A percentile compares a stretch with the other conserved stretches of the same genome.
Conservation (phyloP, 192 early-diverging fungal genomes). For the Linnemannia zychae region DNA sequence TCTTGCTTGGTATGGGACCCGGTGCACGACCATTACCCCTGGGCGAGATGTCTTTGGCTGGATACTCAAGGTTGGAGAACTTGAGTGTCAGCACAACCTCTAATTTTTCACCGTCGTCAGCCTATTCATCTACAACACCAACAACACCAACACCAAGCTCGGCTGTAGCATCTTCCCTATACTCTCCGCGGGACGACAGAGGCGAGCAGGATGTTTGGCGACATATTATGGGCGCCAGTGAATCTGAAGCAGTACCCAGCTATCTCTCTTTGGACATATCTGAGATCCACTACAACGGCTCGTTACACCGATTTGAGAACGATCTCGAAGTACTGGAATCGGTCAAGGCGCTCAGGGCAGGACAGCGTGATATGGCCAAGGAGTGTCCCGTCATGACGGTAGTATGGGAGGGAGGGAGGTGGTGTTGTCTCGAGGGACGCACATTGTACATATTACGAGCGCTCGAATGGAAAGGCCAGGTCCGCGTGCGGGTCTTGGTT, state of each 20-base stretch:
- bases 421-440: slow-evolving; percentile 54
- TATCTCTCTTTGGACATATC: slow-evolving; percentile 32
- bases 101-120: neutral
- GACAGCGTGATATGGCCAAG: slow-evolving; percentile 43
- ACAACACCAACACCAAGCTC: slow-evolving; percentile 1
- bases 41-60: neutral
- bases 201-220: slow-evolving; percentile 21
- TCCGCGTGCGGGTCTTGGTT: slow-evolving; percentile 45
- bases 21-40: slow-evolving; percentile 28
- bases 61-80: slow-evolving; percentile 18
- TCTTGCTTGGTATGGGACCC: slow-evolving; percentile 30
- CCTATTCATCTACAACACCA: slow-evolving; percentile 9
- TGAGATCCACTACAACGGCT: slow-evolving; percentile 51
- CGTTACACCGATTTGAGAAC: slow-evolving; percentile 23
- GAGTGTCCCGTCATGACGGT: slow-evolving; percentile 55
- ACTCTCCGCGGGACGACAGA: neutral
- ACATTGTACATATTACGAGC: slow-evolving; percentile 49
- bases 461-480: slow-evolving; percentile 43
- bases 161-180: slow-evolving; percentile 1
- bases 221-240: slow-evolving; percentile 13
- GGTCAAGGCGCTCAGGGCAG: slow-evolving; percentile 23
- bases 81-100: neutral
- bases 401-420: slow-evolving; percentile 51
- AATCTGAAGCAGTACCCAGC: slow-evolving; percentile 18
- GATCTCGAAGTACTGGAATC: slow-evolving; percentile 35